A percentile compares a stretch with the other conserved stretches of the same genome.
Evolutionary conservation across 768 basidiomycete genomes (phyloP).

Genomic region (Russula sp.): DNA sequence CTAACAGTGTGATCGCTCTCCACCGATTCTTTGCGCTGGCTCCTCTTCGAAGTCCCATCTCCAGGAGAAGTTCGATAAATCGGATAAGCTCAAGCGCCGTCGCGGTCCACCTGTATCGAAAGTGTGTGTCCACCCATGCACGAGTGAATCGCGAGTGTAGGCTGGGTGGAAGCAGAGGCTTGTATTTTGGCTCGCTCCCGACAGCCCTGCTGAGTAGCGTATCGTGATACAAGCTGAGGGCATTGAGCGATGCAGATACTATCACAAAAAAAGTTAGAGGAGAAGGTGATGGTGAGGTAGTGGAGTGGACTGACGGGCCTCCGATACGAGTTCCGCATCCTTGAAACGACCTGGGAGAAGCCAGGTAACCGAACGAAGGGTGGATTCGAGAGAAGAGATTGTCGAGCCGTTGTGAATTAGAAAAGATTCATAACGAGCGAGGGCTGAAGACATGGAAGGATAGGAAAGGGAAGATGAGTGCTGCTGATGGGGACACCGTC

Average conservation of each 20-base stretch:
- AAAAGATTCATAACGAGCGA: conserved; percentile 74
- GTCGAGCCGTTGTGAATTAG: conserved; percentile 79
- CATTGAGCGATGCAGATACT: conserved; percentile 87
- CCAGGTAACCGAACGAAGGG: conserved; percentile 87
- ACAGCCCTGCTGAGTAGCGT: conserved; percentile 69
- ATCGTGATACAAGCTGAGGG: conserved; percentile 92
- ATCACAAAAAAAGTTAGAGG: conserved; percentile 8
- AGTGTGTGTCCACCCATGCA: conserved; percentile 69
- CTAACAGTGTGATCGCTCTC: conserved; percentile 70
- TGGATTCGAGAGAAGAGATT: conserved; percentile 83
- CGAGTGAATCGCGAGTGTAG: conserved; percentile 85
- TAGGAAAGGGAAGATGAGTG: neutral
- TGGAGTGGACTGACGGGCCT: conserved; percentile 65
- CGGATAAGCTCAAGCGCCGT: conserved; percentile 67
- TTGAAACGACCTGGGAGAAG: conserved; percentile 94
- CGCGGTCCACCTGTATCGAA: conserved; percentile 71
- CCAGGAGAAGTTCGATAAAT: conserved; percentile 77
- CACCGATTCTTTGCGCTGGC: conserved; percentile 58
- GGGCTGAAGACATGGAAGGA: conserved; percentile 48
- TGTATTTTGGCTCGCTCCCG: conserved; percentile 58
- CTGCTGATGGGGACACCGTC: neutral
- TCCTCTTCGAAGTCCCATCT: conserved; percentile 80
- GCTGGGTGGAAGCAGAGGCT: conserved; percentile 66
- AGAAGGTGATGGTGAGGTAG: conserved; percentile 8
- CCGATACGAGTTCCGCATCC: conserved; percentile 93